Evolutionary conservation across 257 asterid genomes (phyloP).

Genomic region (Primulina huaijiensis): DNA sequence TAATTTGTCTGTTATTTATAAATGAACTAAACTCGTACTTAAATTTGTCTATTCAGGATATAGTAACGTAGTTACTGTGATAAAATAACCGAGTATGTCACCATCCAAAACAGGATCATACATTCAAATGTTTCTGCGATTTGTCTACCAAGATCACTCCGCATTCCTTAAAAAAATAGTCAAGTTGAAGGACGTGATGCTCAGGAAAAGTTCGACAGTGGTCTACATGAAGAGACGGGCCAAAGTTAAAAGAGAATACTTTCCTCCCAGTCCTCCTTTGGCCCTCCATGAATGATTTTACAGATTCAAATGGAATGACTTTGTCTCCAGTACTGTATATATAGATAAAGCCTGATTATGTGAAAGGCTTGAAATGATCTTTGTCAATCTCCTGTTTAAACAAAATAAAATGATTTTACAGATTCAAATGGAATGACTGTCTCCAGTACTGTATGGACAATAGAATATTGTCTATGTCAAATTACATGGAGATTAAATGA

Average conservation of each 20-base stretch:
- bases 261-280: conserved; percentile 52
- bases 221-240: conserved; percentile 86
- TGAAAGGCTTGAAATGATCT: conserved; percentile 40
- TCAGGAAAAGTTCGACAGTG: conserved; percentile 72
- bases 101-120: neutral
- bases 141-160: conserved; percentile 24
- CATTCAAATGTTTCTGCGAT: conserved; percentile 15
- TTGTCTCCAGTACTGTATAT: conserved; percentile 74
- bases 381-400: conserved; percentile 57
- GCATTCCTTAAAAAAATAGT: conserved; percentile 53
- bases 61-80: neutral
- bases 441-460: too few species aligned
- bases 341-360: conserved; percentile 69
- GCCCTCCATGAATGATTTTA: conserved; percentile 58
- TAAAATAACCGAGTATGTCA: neutral
- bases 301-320: conserved; percentile 66
- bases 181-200: conserved; percentile 45
- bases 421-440: too few species aligned
- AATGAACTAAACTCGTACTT: too few species aligned
- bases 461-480: too few species aligned
- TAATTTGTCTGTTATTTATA: too few species aligned
- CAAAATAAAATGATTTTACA: conserved; percentile 14
- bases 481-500: conserved; percentile 11
- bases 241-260: conserved; percentile 53
- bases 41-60: too few species aligned